Conservation (phyloP, 805 yeast genomes). For the Pichia occidentalis region DNA sequence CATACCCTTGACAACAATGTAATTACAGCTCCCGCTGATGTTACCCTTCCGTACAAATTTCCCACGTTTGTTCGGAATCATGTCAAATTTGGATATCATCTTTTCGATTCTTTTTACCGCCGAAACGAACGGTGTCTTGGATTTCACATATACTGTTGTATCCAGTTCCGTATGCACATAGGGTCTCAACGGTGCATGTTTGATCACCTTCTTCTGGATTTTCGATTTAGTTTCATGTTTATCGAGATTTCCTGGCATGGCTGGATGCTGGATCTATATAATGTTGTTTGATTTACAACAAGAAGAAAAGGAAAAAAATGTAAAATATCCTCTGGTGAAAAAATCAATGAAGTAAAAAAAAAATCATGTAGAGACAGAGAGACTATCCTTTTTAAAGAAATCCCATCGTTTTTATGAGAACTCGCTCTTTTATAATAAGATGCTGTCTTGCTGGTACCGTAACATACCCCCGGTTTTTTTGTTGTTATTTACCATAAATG, state of each 20-base stretch:
- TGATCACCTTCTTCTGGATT: conserved; percentile 37
- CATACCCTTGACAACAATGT: conserved; percentile 63
- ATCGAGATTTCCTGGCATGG: not conserved
- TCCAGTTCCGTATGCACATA: conserved; percentile 39
- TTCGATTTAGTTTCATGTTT: conserved; percentile 4
- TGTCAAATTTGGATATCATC: conserved; percentile 31
- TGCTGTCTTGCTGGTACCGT: no score
- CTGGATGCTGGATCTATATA: no score
- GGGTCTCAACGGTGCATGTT: conserved; percentile 47
- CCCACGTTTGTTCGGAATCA: conserved; percentile 38
- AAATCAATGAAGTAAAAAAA: no score
- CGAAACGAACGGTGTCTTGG: conserved; percentile 65
- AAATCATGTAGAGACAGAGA: no score
- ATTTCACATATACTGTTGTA: conserved; percentile 50
- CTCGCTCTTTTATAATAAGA: no score
- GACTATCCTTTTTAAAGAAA: no score
- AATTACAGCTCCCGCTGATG: conserved; percentile 21
- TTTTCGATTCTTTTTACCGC: conserved; percentile 61
- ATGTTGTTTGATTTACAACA: no score
- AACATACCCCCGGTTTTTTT: no score
- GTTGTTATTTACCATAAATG: no score
- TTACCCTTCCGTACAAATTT: conserved; percentile 17
- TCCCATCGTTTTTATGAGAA: no score
- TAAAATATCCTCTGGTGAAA: no score
- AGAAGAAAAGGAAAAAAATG: no score